Evolutionary conservation across 495 filamentous ascomycete genomes (phyloP).

Genomic region (Poronia punctata): DNA sequence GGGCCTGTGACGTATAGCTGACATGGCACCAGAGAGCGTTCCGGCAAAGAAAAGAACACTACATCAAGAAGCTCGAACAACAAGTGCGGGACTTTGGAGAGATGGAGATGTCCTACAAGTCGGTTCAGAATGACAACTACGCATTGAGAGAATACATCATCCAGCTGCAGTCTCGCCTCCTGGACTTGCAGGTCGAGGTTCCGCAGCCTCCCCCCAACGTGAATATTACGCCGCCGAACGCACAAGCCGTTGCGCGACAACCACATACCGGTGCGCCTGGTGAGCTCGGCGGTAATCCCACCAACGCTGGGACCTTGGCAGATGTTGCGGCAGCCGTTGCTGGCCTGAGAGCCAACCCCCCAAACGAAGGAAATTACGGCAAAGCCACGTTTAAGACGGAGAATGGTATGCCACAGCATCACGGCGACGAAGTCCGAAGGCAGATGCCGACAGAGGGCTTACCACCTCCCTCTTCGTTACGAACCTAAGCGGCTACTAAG

Average conservation of each 20-base stretch:
- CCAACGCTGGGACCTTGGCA: constrained; percentile 23
- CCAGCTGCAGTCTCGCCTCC: constrained; percentile 77
- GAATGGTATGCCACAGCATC: constrained; percentile 28
- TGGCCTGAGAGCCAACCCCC: constrained; percentile 18
- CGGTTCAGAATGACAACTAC: constrained; percentile 80
- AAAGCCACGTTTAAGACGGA: constrained; percentile 20
- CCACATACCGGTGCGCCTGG: constrained; percentile 10
- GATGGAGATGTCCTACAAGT: constrained; percentile 64
- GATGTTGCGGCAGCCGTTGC: constrained; percentile 27
- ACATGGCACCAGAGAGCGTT: constrained; percentile 68
- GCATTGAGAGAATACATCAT: constrained; percentile 86
- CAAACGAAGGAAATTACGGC: constrained; percentile 17
- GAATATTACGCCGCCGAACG: constrained; percentile 28
- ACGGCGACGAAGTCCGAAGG: constrained; percentile 31
- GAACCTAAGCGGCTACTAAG: constrained; percentile 12
- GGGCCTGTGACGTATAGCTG: no score
- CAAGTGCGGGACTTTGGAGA: constrained; percentile 70
- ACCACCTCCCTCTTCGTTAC: constrained; percentile 21
- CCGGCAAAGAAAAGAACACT: constrained; percentile 93
- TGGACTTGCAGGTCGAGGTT: constrained; percentile 74
- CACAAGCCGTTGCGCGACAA: constrained; percentile 42
- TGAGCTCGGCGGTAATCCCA: constrained; percentile 11
- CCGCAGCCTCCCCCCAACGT: constrained; percentile 66
- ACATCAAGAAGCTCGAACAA: constrained; percentile 94
- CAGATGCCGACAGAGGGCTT: constrained; percentile 29